Conservation (phyloP, 352 stramenopile species). For the Phytophthora litchii region DNA sequence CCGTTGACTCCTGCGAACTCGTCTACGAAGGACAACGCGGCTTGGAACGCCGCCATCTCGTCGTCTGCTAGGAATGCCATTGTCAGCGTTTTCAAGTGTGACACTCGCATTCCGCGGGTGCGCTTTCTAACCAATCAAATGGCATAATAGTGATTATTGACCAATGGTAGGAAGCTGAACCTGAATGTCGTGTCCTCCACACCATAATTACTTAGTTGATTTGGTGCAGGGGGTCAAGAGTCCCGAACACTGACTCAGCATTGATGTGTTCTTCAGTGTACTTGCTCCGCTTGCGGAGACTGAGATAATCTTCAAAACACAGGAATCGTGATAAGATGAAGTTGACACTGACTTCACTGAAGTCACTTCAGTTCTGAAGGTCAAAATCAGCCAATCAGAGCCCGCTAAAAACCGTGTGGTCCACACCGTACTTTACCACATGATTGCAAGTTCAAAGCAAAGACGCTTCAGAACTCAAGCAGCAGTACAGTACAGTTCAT, state of each 20-base stretch:
- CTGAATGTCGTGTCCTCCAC: too few relatives aligned
- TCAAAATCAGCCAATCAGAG: conserved; percentile 20
- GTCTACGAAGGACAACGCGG: conserved; percentile 42
- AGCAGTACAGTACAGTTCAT: not conserved
- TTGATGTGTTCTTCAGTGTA: not conserved
- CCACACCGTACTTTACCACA: not conserved
- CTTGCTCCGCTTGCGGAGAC: not conserved
- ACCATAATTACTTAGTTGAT: too few relatives aligned
- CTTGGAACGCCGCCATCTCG: conserved; percentile 40
- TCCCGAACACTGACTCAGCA: too few relatives aligned
- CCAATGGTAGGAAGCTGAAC: not conserved
- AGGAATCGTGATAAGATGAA: too few relatives aligned
- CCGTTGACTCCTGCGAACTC: conserved; percentile 23
- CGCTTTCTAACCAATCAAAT: conserved; percentile 22
- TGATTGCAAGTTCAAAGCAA: conserved; percentile 5
- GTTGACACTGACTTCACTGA: too few relatives aligned
- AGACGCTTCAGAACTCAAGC: conserved; percentile 15
- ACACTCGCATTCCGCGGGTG: conserved; percentile 17
- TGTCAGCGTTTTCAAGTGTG: conserved; percentile 17
- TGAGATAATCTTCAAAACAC: too few relatives aligned
- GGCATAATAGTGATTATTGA: not conserved
- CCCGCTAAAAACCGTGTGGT: too few relatives aligned
- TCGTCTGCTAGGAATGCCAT: conserved; percentile 42
- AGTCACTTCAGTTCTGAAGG: not conserved
- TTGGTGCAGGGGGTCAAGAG: too few relatives aligned